Base-by-base conservation (phyloP, 2,329 filamentous ascomycete genomes). In the Escovopsis weberi region DNA sequence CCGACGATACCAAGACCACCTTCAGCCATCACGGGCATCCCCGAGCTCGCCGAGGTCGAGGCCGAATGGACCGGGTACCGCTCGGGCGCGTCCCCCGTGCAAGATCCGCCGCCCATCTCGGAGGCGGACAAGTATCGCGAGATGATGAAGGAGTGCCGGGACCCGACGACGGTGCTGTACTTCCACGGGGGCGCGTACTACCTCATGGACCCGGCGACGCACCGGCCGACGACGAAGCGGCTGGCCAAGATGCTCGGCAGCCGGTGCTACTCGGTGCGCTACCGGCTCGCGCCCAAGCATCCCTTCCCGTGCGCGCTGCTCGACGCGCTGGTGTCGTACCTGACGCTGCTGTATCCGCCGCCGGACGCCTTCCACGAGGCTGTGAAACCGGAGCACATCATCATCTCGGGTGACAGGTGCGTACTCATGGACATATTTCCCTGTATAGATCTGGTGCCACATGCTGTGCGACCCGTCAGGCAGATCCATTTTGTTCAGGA, bases 11-110 rank as follows among this genome's bases (percentile, higher is more conserved):
- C 28, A 32, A 32, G 11, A 32, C 28, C 28, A 9, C 4, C 28
- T 6, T 32, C 28, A 3, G 3, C 28, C 28, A 32, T 32, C 28
- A 32, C 11, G 11, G 28, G 47, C n/a, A 45, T 73, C 45, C 78
- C 80, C 1, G 69, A 70, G 0, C 55, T 77, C 1, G 57, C 62
- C 2, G 62, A 73, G 15, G 68, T 85, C 5, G 74, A 85, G 56
- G 81, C 75, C 23, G 83, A 89, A 57, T 88, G 83, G 84, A 83
- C 80, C 4, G 81, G 82, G 0, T 81, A 81, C 58, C 68, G 83
- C 23, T 65, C 70, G 1, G 65, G 56, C 33, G 82, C 70, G 4
- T 60, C 62, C 3, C 55, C 62, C 18, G 62, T 72, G 2, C 67
- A 73, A 15, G 55, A 59, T 4, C 64, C 75, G 47, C 78, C 78